Conservation (phyloP, 2,329 filamentous ascomycete genomes). For the Paraphaeosphaeria minitans region DNA sequence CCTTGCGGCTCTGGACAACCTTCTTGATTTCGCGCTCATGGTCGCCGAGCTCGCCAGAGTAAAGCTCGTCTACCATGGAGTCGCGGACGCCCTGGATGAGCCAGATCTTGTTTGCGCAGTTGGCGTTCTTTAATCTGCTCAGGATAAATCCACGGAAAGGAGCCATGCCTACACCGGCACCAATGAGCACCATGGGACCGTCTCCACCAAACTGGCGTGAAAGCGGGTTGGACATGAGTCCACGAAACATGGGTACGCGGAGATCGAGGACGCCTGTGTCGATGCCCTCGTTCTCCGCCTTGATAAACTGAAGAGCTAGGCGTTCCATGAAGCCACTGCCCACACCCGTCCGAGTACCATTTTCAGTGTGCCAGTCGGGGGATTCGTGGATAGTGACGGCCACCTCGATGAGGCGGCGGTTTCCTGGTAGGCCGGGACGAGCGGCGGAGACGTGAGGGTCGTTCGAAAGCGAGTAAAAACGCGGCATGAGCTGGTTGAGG, state of each 20-base stretch:
- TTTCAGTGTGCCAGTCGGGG: conserved; percentile 73
- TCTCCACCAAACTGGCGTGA: conserved; percentile 90
- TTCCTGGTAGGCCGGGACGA: conserved; percentile 67
- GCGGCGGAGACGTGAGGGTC: conserved; percentile 83
- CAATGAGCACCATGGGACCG: conserved; percentile 96
- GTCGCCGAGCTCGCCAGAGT: conserved; percentile 94
- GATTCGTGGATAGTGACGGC: conserved; percentile 95
- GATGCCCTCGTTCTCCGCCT: conserved; percentile 64
- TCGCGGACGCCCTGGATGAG: conserved; percentile 94
- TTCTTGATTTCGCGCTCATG: conserved; percentile 67
- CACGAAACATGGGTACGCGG: conserved; percentile 95
- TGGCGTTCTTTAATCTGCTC: conserved; percentile 88
- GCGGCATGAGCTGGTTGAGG: conserved; percentile 89
- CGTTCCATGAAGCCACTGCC: conserved; percentile 94
- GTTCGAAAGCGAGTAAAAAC: conserved; percentile 97
- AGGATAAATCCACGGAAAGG: conserved; percentile 98
- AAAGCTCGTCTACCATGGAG: conserved; percentile 91
- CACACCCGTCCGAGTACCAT: conserved; percentile 72
- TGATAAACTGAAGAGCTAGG: conserved; percentile 74
- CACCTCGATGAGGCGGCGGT: conserved; percentile 85
- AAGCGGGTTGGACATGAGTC: conserved; percentile 94
- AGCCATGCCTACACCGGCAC: conserved; percentile 93
- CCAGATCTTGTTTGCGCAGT: conserved; percentile 98
- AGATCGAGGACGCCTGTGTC: conserved; percentile 62
- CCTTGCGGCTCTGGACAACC: conserved; percentile 56